Evolutionary conservation across 2,329 filamentous ascomycete species (phyloP).

Genomic region (Pestalotiopsis fici): DNA sequence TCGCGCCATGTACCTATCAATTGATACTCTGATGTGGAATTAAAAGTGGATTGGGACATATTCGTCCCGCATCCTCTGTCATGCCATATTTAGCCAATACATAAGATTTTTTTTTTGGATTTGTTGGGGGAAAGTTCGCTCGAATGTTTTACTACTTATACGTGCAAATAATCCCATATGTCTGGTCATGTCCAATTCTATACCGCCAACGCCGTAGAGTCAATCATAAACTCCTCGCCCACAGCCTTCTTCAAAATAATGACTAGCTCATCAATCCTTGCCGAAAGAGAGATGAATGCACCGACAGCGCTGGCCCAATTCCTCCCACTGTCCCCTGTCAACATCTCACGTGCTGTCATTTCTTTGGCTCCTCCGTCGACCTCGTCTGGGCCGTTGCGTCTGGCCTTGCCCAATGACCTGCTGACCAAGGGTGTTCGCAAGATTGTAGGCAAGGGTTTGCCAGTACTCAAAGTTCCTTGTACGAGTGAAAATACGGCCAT

Average conservation of each 20-base stretch:
- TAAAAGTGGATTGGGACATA: no score
- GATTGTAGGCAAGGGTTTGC: background rate
- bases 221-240: background rate
- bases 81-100: no score
- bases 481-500: background rate
- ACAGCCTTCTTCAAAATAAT: background rate
- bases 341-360: background rate
- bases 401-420: background rate
- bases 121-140: no score
- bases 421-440: constrained; percentile 2
- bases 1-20: no score
- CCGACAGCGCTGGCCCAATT: background rate
- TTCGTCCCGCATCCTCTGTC: no score
- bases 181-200: background rate
- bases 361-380: background rate
- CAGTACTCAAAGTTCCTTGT: background rate
- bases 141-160: no score
- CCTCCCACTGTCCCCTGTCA: background rate
- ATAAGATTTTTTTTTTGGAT: no score
- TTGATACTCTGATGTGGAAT: no score
- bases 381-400: background rate
- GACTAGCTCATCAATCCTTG: background rate
- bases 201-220: background rate
- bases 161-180: background rate
- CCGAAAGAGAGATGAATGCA: background rate